phyloP scores from a whole-genome alignment of 257 asterid genomes.

The Solanum lycopersicoides region DNA sequence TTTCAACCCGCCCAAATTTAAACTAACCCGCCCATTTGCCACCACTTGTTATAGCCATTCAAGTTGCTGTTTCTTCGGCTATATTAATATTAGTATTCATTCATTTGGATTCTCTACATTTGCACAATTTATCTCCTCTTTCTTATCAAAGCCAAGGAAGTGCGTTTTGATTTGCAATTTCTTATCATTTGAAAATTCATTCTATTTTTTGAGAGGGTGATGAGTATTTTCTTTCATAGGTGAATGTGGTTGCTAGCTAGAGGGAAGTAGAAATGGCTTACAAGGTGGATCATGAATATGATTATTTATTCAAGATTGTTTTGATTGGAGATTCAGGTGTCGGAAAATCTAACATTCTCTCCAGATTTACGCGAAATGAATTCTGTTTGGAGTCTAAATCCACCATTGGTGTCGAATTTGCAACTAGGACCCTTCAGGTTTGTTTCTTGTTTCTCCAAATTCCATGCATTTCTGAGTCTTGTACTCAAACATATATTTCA shows the following conservation, averaged over 20 bases:
- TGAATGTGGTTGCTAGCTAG: background rate
- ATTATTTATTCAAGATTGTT: conserved; percentile 32
- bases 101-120: background rate
- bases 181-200: background rate
- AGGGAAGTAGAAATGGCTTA: conserved; percentile 18
- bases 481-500: background rate
- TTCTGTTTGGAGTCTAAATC: conserved; percentile 39
- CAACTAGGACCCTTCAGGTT: conserved; percentile 42
- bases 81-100: background rate
- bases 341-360: conserved; percentile 35
- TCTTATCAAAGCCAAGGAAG: background rate
- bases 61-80: background rate
- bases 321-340: conserved; percentile 40
- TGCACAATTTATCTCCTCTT: background rate
- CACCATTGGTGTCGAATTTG: conserved; percentile 44
- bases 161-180: background rate
- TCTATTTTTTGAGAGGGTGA: background rate
- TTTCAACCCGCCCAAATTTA: too few relatives aligned
- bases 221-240: background rate
- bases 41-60: background rate
- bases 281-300: conserved; percentile 38
- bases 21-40: too few relatives aligned
- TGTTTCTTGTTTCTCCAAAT: background rate
- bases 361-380: conserved; percentile 37
- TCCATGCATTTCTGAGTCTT: background rate